Evolutionary conservation across 139 green algal species (phyloP).

Genomic region (Yamagishiella unicocca): DNA sequence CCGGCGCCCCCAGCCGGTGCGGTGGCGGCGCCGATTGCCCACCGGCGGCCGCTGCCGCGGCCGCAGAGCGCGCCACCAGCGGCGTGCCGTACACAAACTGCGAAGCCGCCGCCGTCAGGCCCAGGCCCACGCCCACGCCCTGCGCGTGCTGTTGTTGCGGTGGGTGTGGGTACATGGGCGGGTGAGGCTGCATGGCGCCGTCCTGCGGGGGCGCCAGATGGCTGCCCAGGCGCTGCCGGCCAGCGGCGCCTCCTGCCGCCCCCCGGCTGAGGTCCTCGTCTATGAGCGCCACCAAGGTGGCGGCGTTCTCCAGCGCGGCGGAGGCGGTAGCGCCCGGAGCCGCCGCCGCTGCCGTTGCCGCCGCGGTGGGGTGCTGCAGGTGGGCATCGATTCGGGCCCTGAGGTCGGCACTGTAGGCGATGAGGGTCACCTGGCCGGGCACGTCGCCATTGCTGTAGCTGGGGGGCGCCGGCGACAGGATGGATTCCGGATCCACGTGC

Average conservation of each 20-base stretch:
- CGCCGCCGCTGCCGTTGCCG: background rate
- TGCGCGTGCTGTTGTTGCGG: background rate
- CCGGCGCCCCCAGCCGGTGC: too few relatives aligned
- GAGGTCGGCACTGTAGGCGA: background rate
- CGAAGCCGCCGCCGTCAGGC: too few relatives aligned
- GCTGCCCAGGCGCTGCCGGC: background rate
- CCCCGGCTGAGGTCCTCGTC: constrained; percentile 18
- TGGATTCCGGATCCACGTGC: too few relatives aligned
- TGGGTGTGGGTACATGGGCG: background rate
- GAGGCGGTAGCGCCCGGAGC: background rate
- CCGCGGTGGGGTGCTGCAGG: background rate
- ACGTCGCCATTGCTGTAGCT: background rate
- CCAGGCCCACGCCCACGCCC: too few relatives aligned
- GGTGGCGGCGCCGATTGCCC: too few relatives aligned
- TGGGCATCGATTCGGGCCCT: too few relatives aligned
- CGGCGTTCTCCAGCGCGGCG: background rate
- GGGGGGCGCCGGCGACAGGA: too few relatives aligned
- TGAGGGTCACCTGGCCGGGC: background rate
- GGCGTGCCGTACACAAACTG: too few relatives aligned
- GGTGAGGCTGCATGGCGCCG: background rate
- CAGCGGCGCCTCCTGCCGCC: background rate
- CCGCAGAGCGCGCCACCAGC: too few relatives aligned
- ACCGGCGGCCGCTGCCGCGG: too few relatives aligned
- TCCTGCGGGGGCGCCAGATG: background rate
- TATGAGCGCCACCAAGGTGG: constrained; percentile 11